Base-by-base conservation (phyloP, 495 filamentous ascomycete genomes). In the Xylaria venustula region DNA sequence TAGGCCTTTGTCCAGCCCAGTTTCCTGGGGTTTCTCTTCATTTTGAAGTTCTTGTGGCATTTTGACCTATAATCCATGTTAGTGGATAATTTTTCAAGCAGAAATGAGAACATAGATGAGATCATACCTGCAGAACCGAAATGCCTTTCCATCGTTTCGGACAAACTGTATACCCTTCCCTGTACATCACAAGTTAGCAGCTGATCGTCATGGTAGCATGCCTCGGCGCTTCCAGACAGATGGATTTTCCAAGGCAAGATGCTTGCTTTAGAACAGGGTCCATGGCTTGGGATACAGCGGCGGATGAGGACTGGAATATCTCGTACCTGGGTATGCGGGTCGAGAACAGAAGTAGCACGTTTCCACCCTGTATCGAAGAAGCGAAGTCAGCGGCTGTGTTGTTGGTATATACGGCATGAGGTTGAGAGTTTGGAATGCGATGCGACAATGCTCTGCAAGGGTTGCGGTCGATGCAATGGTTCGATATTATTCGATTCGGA, bases 21-120 rank as follows among this genome's bases (percentile, higher is more conserved):
- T 76, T 89, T 87, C 62, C 83, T 79, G 47, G 84, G 84, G 73
- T 87, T 87, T 19, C 94, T 87, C 87, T 97, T 97, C 91, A 96
- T 96, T 80, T 97, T 96, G 86, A 97, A 97, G 81, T 95, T 95
- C 80, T 92, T 91, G 77, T 96, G 91, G 81, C 93, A 97, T 82
- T 97, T 97, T 61, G 82, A 87, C 44, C 91, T 61, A n/a, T 22
- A 52, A 45, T n/a, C 1, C 32, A 45, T 30, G 49, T 62, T 36
- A 62, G 45, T 34, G n/a, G 9, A 12, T 2, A 2, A 2, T 26
- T 8, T 2, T 17, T 2, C 14, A 36, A n/a, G n/a, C n/a, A n/a
- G n/a, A n/a, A n/a, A n/a, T n/a, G n/a, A n/a, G n/a, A n/a, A n/a
- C n/a, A n/a, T n/a, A 44, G 26, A 2, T 47, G 34, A 23, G 7